These are phyloP conservation scores for Ganoderma resinaceum DNA, from an alignment of 1,284 basidiomycete genomes.

Conservation along the genomic window DNA sequence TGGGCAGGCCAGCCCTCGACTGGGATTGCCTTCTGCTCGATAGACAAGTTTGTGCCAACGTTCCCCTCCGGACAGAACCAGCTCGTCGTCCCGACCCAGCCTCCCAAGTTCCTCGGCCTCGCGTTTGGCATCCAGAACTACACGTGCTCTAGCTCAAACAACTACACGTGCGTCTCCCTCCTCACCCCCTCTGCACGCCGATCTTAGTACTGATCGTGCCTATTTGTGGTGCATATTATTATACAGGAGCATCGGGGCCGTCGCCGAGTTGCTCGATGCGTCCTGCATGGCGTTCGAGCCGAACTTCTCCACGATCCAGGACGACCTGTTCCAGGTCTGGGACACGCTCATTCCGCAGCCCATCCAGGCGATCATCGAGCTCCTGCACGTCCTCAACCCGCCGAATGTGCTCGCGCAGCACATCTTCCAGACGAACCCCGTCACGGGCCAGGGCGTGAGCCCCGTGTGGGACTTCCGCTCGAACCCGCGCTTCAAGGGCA, in stretches of 20 bases:
- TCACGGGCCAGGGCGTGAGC: constrained; percentile 50
- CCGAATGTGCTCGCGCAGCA: constrained; percentile 56
- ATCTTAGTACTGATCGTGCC: not conserved
- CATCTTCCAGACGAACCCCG: constrained; percentile 58
- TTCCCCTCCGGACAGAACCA: constrained; percentile 38
- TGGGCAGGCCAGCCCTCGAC: not conserved
- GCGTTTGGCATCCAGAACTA: constrained; percentile 51
- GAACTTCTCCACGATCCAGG: constrained; percentile 49
- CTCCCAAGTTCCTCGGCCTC: constrained; percentile 51
- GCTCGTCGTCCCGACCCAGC: constrained; percentile 32
- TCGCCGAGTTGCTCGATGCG: constrained; percentile 65
- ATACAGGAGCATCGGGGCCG: constrained; percentile 52
- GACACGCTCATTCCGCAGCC: constrained; percentile 36
- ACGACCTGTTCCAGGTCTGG: constrained; percentile 51
- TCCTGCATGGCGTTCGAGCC: constrained; percentile 56
- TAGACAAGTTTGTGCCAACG: constrained; percentile 29
- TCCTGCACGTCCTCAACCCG: constrained; percentile 37
- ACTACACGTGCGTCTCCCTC: constrained; percentile 41
- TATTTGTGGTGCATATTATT: not conserved
- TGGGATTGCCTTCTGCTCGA: constrained; percentile 30
- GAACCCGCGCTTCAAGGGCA: constrained; percentile 44
- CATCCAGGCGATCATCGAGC: constrained; percentile 46
- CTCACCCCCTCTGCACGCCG: constrained; percentile 10
- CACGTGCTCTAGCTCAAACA: constrained; percentile 45
- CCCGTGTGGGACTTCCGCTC: constrained; percentile 69